A percentile compares a stretch with the other conserved stretches of the same genome.
phyloP scores from a whole-genome alignment of 148 eudicot genomes.

The Rhododendron griersonianum region DNA sequence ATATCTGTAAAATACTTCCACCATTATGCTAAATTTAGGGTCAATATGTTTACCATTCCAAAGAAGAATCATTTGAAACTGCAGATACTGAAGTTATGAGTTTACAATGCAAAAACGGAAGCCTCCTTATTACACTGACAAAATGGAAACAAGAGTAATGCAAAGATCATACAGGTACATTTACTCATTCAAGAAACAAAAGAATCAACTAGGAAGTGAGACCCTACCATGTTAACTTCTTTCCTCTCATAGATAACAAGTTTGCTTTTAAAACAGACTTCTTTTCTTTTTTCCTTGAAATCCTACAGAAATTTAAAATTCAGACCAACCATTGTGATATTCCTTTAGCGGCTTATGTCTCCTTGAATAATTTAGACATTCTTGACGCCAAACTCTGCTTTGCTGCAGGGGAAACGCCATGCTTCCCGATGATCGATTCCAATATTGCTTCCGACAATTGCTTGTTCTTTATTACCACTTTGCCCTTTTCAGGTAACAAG shows the following conservation, averaged over 20 bases:
- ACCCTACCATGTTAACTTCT: background rate
- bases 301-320: background rate
- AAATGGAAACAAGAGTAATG: background rate
- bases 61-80: background rate
- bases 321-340: background rate
- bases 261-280: background rate
- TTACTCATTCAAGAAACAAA: background rate
- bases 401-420: conserved; percentile 86
- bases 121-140: background rate
- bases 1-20: too few relatives aligned
- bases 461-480: conserved; percentile 58
- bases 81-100: background rate
- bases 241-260: background rate
- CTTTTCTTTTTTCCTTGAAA: background rate
- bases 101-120: background rate
- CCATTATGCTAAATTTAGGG: background rate
- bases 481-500: conserved; percentile 41
- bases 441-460: conserved; percentile 57
- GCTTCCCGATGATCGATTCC: conserved; percentile 62
- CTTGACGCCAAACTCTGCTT: conserved; percentile 61
- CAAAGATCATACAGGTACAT: background rate
- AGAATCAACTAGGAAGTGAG: background rate
- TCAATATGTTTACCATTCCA: too few relatives aligned
- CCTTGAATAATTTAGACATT: conserved; percentile 35
- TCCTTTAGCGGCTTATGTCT: background rate